A percentile compares a stretch with the other conserved stretches of the same genome.
phyloP scores from a whole-genome alignment of 805 yeast species.

The Starmera dryadoides region DNA sequence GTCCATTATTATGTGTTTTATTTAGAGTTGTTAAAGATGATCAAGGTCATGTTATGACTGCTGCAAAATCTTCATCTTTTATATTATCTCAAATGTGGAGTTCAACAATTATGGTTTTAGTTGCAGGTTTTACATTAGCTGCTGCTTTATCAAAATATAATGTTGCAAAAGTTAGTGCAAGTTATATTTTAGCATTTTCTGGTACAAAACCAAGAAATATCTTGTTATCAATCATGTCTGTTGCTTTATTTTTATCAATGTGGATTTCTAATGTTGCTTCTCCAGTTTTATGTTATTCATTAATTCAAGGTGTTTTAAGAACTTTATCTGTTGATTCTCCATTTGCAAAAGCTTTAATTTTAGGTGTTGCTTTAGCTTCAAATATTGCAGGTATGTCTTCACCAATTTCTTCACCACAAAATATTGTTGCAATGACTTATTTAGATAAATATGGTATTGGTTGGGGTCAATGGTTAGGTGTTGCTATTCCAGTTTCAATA shows the following conservation, averaged over 20 bases:
- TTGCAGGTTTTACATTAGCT: constrained; percentile 92
- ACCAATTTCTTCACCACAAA: constrained; percentile 95
- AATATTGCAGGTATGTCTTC: constrained; percentile 95
- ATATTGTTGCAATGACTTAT: constrained; percentile 79
- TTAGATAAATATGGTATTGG: constrained; percentile 59
- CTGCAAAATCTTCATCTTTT: constrained; percentile 58
- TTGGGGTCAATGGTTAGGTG: constrained; percentile 92
- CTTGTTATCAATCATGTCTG: constrained; percentile 72
- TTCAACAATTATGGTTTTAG: constrained; percentile 78
- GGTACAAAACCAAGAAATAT: constrained; percentile 81
- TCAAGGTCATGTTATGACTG: constrained; percentile 49
- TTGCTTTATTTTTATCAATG: constrained; percentile 80
- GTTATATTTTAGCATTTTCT: constrained; percentile 67
- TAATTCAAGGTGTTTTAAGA: constrained; percentile 78
- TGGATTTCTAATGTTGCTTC: constrained; percentile 98
- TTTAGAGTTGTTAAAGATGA: constrained; percentile 53
- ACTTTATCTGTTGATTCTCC: constrained; percentile 72
- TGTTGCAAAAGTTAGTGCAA: constrained; percentile 84
- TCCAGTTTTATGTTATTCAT: constrained; percentile 84
- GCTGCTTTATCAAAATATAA: constrained; percentile 89
- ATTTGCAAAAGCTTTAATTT: constrained; percentile 74
- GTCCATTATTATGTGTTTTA: constrained; percentile 74
- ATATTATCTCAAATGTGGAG: constrained; percentile 90
- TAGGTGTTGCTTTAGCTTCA: constrained; percentile 89
- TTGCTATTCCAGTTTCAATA: constrained; percentile 75